These are phyloP conservation scores for Irpex sp. DNA, from an alignment of 1,284 basidiomycete species.

Conservation along the genomic window DNA sequence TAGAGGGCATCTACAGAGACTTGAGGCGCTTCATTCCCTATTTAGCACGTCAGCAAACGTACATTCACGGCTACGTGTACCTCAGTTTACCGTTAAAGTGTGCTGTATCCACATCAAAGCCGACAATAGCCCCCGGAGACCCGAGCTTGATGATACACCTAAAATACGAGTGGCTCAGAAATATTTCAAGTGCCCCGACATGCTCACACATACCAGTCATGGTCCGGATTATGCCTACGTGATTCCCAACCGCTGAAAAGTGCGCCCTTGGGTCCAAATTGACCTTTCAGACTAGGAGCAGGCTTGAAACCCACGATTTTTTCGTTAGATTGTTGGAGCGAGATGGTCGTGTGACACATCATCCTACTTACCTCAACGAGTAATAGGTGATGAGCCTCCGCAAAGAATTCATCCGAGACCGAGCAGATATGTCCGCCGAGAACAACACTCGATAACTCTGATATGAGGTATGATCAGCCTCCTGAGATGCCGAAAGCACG, in stretches of 20 bases:
- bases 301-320: conserved; percentile 43
- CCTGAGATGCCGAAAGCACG: background rate
- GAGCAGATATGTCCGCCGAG: conserved; percentile 76
- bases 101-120: conserved; percentile 95
- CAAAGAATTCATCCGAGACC: conserved; percentile 96
- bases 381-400: conserved; percentile 81
- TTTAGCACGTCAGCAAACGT: background rate
- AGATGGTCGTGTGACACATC: background rate
- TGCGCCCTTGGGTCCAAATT: conserved; percentile 95
- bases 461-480: background rate
- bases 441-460: conserved; percentile 88
- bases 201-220: conserved; percentile 74
- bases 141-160: conserved; percentile 93
- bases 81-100: conserved; percentile 78
- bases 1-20: conserved; percentile 71
- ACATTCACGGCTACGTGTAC: background rate
- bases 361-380: conserved; percentile 64
- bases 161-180: conserved; percentile 1
- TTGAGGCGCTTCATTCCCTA: conserved; percentile 88
- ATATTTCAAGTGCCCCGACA: background rate
- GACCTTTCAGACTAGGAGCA: conserved; percentile 82
- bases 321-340: background rate
- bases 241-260: conserved; percentile 96
- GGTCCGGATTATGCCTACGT: conserved; percentile 81
- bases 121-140: conserved; percentile 71